Conservation (phyloP, 805 yeast genomes). For the Pichia nakasei region DNA sequence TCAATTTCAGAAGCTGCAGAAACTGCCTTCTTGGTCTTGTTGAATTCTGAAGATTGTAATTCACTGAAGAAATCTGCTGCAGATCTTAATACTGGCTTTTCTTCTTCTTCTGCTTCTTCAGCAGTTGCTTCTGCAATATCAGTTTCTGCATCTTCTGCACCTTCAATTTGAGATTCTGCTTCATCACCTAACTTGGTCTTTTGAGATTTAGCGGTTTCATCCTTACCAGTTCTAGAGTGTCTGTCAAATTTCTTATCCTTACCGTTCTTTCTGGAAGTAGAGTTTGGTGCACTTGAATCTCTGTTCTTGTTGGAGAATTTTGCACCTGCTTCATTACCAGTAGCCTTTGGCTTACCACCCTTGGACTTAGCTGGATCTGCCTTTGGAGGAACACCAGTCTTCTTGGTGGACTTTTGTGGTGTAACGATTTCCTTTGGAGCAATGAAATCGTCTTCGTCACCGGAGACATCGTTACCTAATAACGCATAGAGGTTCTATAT, state of each 20-base stretch:
- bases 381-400: constrained; percentile 69
- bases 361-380: constrained; percentile 77
- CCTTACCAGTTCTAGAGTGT: constrained; percentile 74
- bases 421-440: constrained; percentile 72
- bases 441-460: constrained; percentile 48
- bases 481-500: constrained; percentile 68
- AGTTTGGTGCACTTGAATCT: constrained; percentile 45
- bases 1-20: constrained; percentile 35
- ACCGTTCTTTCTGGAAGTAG: constrained; percentile 36
- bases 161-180: constrained; percentile 36
- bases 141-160: constrained; percentile 53
- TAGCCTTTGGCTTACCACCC: constrained; percentile 55
- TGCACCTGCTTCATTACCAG: constrained; percentile 87
- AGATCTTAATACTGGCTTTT: constrained; percentile 52
- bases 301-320: constrained; percentile 68
- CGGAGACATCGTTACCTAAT: constrained; percentile 86
- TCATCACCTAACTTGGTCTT: constrained; percentile 86
- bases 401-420: constrained; percentile 77
- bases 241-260: constrained; percentile 64
- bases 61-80: constrained; percentile 82
- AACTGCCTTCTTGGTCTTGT: constrained; percentile 14
- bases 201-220: constrained; percentile 78
- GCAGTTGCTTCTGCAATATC: constrained; percentile 32
- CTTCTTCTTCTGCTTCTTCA: constrained; percentile 32
- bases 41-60: constrained; percentile 37